A percentile compares a stretch with the other conserved stretches of the same genome.
These are phyloP conservation scores for Kodamaea fukazawae DNA, from an alignment of 805 yeast genomes.

Conservation along the genomic window DNA sequence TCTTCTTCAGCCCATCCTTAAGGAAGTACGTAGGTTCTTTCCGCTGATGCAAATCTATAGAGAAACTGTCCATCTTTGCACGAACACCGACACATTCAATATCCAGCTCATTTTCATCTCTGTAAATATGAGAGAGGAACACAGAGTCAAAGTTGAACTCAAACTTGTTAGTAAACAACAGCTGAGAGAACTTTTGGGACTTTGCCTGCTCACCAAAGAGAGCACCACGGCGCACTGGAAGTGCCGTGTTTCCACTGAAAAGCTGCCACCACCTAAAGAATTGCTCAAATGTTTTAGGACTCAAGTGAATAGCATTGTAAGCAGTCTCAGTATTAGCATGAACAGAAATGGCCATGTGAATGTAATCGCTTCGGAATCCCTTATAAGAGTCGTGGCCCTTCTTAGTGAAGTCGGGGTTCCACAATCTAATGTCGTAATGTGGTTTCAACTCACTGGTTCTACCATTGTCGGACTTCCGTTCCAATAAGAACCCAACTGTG, in stretches of 20 bases:
- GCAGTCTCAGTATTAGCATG: conserved; percentile 34
- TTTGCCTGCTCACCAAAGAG: conserved; percentile 58
- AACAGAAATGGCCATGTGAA: conserved; percentile 42
- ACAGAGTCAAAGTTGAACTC: conserved; percentile 70
- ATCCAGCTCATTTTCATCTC: conserved; percentile 44
- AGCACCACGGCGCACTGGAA: conserved; percentile 75
- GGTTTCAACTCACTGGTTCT: conserved; percentile 51
- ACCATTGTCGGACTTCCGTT: conserved; percentile 37
- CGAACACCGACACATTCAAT: conserved; percentile 67
- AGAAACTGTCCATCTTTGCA: conserved; percentile 37
- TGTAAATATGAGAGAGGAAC: conserved; percentile 69
- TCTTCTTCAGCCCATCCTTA: conserved; percentile 46
- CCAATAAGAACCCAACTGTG: conserved; percentile 56
- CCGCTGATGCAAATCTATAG: conserved; percentile 41
- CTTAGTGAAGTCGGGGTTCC: conserved; percentile 51
- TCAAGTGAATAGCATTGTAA: conserved; percentile 72
- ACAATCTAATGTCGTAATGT: conserved; percentile 57
- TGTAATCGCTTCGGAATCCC: conserved; percentile 39
- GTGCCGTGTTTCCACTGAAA: conserved; percentile 72
- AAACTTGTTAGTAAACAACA: conserved; percentile 75
- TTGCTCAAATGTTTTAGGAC: conserved; percentile 64
- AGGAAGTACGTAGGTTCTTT: conserved; percentile 34
- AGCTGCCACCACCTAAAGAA: conserved; percentile 85
- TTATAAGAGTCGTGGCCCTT: conserved; percentile 38
- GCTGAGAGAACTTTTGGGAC: conserved; percentile 69